These are phyloP conservation scores for Boletus semigastroideus DNA, from an alignment of 1,284 basidiomycete genomes.

Conservation along the genomic window DNA sequence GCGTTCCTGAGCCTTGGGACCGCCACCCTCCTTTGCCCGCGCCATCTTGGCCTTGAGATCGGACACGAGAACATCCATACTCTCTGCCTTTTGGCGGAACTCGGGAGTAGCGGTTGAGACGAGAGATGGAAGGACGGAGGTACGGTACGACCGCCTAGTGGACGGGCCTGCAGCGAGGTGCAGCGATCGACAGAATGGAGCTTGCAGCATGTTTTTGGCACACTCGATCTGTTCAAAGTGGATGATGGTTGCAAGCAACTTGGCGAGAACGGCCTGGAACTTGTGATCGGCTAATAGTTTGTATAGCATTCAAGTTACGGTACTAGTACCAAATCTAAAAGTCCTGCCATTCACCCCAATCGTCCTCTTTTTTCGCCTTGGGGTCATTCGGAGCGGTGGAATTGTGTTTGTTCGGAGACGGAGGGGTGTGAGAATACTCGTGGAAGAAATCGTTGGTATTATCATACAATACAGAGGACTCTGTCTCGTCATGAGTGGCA, in stretches of 20 bases:
- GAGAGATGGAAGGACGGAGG: slow-evolving; percentile 69
- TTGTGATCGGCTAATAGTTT: slow-evolving; percentile 7
- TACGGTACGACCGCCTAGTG: slow-evolving; percentile 49
- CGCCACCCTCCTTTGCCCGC: slow-evolving; percentile 59
- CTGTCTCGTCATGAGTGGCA: slow-evolving; percentile 44
- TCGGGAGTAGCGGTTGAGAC: slow-evolving; percentile 69
- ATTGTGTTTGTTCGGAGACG: slow-evolving; percentile 17
- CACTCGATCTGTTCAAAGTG: not conserved
- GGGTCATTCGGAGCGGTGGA: slow-evolving; percentile 23
- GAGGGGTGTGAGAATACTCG: slow-evolving; percentile 43
- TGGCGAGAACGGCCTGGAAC: slow-evolving; percentile 25
- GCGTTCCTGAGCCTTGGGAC: slow-evolving; percentile 70
- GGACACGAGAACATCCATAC: slow-evolving; percentile 67
- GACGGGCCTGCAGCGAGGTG: slow-evolving; percentile 1
- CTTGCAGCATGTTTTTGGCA: slow-evolving; percentile 23
- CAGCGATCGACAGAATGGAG: slow-evolving; percentile 15
- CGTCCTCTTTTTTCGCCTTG: slow-evolving; percentile 46
- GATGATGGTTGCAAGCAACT: not conserved
- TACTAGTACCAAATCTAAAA: slow-evolving; percentile 44
- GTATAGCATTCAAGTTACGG: slow-evolving; percentile 1
- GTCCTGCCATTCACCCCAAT: slow-evolving; percentile 79
- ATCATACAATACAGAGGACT: slow-evolving; percentile 57
- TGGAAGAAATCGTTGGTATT: slow-evolving; percentile 57
- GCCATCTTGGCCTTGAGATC: slow-evolving; percentile 62
- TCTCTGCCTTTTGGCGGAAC: slow-evolving; percentile 60